phyloP scores from a whole-genome alignment of 2,329 filamentous ascomycete genomes.

The Akanthomyces dipterigenus region DNA sequence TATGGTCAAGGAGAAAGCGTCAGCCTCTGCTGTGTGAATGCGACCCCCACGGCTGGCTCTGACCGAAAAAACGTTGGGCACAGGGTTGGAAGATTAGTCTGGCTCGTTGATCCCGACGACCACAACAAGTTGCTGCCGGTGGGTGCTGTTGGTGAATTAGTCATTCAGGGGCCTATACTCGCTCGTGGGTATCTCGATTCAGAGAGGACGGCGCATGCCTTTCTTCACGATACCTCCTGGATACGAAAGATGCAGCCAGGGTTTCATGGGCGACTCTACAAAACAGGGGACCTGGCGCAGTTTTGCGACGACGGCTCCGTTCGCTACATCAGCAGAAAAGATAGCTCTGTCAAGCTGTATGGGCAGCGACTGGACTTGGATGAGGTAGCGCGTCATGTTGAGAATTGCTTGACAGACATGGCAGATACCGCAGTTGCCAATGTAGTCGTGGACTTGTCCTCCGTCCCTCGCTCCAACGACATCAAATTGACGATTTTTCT shows the following conservation, averaged over 20 bases:
- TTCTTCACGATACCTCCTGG: not conserved
- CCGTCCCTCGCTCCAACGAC: not conserved
- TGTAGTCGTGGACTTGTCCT: not conserved
- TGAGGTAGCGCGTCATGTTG: constrained; percentile 15
- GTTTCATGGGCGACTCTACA: constrained; percentile 28
- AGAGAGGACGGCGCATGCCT: constrained; percentile 19
- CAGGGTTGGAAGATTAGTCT: not conserved
- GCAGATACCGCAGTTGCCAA: not conserved
- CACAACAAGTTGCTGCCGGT: constrained; percentile 11
- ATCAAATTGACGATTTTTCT: not conserved
- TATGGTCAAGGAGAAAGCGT: not conserved
- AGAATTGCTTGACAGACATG: not conserved
- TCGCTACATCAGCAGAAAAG: constrained; percentile 41
- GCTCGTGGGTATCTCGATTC: constrained; percentile 14
- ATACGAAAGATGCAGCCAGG: not conserved
- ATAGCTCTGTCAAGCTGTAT: constrained; percentile 47
- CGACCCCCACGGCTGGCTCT: not conserved
- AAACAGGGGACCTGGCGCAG: constrained; percentile 40
- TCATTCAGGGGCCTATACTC: constrained; percentile 15
- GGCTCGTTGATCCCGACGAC: constrained; percentile 9
- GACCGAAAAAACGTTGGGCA: constrained; percentile 9
- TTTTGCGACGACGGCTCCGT: constrained; percentile 29
- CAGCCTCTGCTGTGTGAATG: not conserved
- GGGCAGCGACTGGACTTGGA: constrained; percentile 45
- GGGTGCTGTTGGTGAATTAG: constrained; percentile 15